Conservation (phyloP, 2,329 filamentous ascomycete species). For the Aspergillus sclerotialis region DNA sequence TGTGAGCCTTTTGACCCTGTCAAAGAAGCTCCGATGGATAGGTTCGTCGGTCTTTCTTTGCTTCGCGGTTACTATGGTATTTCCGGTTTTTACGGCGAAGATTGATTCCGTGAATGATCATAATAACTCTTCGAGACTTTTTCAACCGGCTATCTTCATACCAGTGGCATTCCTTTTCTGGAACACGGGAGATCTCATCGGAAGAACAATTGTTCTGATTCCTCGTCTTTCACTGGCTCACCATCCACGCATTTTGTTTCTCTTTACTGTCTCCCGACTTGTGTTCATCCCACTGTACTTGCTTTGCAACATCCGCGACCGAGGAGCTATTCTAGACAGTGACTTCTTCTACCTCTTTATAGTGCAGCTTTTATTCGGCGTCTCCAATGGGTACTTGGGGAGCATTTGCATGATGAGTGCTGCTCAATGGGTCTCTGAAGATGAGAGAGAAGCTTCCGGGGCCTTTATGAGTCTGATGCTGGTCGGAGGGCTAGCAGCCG, state of each 20-base stretch:
- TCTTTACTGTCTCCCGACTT: constrained; percentile 57
- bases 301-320: constrained; percentile 78
- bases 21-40: constrained; percentile 72
- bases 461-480: constrained; percentile 91
- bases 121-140: constrained; percentile 49
- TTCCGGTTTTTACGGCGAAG: constrained; percentile 80
- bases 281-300: constrained; percentile 78
- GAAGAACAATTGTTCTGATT: constrained; percentile 61
- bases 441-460: constrained; percentile 80
- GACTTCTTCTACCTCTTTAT: constrained; percentile 83
- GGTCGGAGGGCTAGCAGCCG: constrained; percentile 72
- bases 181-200: constrained; percentile 81
- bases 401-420: constrained; percentile 90
- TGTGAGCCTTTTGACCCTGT: constrained; percentile 59
- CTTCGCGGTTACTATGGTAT: constrained; percentile 86
- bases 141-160: constrained; percentile 68
- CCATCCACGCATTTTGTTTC: constrained; percentile 61
- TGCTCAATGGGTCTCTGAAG: constrained; percentile 69
- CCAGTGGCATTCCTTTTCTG: constrained; percentile 86
- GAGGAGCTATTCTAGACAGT: constrained; percentile 65
- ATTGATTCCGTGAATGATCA: constrained; percentile 46
- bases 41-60: constrained; percentile 70
- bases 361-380: constrained; percentile 76
- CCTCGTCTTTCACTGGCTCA: constrained; percentile 51
- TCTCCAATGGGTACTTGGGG: constrained; percentile 80